Base-by-base conservation (phyloP, 441 rosid species). In the Geranium incanum region DNA sequence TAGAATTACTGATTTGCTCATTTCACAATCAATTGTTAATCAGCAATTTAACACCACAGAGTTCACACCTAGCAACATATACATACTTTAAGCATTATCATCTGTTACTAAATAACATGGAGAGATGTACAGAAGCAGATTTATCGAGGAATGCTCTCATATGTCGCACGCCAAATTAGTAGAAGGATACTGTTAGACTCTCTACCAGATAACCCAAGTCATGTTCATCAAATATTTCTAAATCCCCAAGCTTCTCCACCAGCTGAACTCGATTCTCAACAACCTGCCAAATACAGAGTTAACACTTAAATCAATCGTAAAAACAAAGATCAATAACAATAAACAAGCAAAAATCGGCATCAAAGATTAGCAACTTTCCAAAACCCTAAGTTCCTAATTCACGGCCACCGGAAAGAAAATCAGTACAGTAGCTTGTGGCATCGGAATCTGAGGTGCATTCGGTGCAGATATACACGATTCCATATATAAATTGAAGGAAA, bases 101-200 rank as follows among this genome's bases (percentile, higher is more conserved):
- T 28, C 33, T 13, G 19, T 11, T 13, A 52, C 19, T 15, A 15
- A 52, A 52, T n/a, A 23, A 60, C 66, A 18, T 19, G 11, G 18
- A 15, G 28, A 28, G 67, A 33, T 38, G n/a, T 6, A 66, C 43
- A 12, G 36, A 11, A 12, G 13, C 3, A 66, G 45, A 36, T 62
- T 62, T 66, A 41, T 66, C 12, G 3, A 11, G 36, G 37, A 64
- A 64, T 28, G 39, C n/a, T 28, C 12, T 7, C 28, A 23, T 5
- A 67, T 23, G 2, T 66, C 70, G 6, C 50, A 57, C 1, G 36
- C 45, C 4, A 38, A 21, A 21, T 59, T 59, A 57, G 57, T 43
- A 65, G 28, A 74, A 2, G 95, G 95, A 88, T 89, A 88, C 95
- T 18, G 84, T 62, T 2, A 91, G 74, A 80, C 73, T 79, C 38